These are phyloP conservation scores for Boletus hoseneyae DNA, from an alignment of 1,284 basidiomycete species.

Conservation along the genomic window DNA sequence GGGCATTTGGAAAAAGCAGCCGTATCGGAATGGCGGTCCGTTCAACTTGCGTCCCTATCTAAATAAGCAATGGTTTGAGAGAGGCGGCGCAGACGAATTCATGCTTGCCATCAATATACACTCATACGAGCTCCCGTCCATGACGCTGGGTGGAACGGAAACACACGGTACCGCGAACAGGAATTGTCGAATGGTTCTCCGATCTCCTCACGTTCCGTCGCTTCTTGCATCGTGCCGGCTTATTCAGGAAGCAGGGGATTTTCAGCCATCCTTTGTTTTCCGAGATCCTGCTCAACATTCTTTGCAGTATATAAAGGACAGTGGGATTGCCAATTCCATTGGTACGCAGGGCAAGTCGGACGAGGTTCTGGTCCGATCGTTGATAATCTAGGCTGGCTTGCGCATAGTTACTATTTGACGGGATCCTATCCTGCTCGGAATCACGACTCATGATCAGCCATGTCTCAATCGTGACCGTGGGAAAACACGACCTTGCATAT, in stretches of 20 bases:
- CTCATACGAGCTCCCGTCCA: too few species aligned
- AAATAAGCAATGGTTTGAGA: conserved; percentile 51
- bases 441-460: too few species aligned
- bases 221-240: conserved; percentile 33
- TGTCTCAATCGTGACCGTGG: too few species aligned
- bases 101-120: conserved; percentile 43
- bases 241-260: conserved; percentile 38
- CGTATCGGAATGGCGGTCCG: conserved; percentile 36
- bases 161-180: too few species aligned
- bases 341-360: too few species aligned
- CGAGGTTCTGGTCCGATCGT: not conserved
- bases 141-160: too few species aligned
- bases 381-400: too few species aligned
- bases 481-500: too few species aligned
- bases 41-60: conserved; percentile 53
- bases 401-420: too few species aligned
- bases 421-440: too few species aligned
- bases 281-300: conserved; percentile 25
- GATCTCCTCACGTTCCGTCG: conserved; percentile 35
- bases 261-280: conserved; percentile 47
- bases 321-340: too few species aligned
- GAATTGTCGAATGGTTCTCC: conserved; percentile 32
- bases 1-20: conserved; percentile 50
- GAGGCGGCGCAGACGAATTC: conserved; percentile 18
- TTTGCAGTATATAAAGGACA: too few species aligned